Conservation (phyloP, 768 basidiomycete species). For the Leccinum sublutescens region DNA sequence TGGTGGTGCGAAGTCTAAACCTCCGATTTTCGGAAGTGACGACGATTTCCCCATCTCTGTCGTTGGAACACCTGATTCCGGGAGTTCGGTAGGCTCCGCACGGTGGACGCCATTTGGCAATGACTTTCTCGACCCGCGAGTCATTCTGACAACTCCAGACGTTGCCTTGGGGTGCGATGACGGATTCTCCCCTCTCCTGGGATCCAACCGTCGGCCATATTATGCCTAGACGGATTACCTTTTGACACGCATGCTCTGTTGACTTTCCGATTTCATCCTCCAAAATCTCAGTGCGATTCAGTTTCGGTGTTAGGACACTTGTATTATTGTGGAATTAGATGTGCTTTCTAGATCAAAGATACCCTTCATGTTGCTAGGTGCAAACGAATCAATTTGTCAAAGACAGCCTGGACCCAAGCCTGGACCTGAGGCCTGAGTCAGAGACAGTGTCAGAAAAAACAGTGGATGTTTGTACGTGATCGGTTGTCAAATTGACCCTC, state of each 20-base stretch:
- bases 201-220: slow-evolving; percentile 39
- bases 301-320: slow-evolving; percentile 10
- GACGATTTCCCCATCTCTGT: slow-evolving; percentile 50
- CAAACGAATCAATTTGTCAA: not conserved
- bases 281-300: slow-evolving; percentile 8
- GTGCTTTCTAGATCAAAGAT: slow-evolving; percentile 20
- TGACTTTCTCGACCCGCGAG: slow-evolving; percentile 30
- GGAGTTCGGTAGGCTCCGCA: slow-evolving; percentile 9
- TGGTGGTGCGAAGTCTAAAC: slow-evolving; percentile 30
- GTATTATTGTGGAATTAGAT: slow-evolving; percentile 20
- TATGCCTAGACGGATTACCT: slow-evolving; percentile 24
- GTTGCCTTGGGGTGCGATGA: slow-evolving; percentile 35
- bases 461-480: slow-evolving; percentile 15
- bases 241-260: not conserved
- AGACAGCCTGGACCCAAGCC: not conserved
- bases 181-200: slow-evolving; percentile 47
- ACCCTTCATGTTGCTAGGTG: slow-evolving; percentile 15
- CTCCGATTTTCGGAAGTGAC: slow-evolving; percentile 46
- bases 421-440: not conserved
- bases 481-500: not conserved
- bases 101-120: slow-evolving; percentile 32
- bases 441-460: not conserved
- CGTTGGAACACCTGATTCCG: slow-evolving; percentile 16
- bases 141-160: slow-evolving; percentile 32
- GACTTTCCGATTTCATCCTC: not conserved